Conservation (phyloP, 164 flowering plant genomes). For the Stephania japonica region DNA sequence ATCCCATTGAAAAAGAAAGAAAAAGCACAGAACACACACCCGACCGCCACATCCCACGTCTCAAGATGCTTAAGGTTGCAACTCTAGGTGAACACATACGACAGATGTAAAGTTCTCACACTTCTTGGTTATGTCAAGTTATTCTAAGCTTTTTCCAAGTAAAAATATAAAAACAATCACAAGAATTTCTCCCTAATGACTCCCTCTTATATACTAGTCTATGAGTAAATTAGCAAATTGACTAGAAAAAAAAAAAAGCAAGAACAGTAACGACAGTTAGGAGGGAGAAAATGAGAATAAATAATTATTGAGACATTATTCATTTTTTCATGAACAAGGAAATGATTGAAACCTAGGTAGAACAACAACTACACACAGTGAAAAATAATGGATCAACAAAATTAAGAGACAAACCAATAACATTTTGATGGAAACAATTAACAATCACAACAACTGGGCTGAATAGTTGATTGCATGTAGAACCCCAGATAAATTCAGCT, state of each 20-base stretch:
- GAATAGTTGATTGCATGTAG: not conserved
- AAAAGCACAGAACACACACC: no score
- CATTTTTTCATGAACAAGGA: no score
- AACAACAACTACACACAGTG: not conserved
- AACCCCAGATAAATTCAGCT: not conserved
- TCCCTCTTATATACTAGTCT: not conserved
- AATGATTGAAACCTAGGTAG: not conserved
- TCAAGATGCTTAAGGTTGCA: no score
- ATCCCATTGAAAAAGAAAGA: no score
- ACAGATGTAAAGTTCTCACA: no score
- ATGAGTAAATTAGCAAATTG: not conserved
- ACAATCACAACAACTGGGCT: not conserved
- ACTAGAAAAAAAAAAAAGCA: not conserved
- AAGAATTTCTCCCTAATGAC: no score
- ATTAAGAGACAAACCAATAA: constrained; percentile 4
- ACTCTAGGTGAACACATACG: no score
- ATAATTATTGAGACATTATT: not conserved
- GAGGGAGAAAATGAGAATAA: not conserved
- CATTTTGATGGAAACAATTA: not conserved
- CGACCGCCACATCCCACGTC: no score
- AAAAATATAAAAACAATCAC: no score
- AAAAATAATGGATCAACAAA: constrained; percentile 11
- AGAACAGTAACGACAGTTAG: not conserved
- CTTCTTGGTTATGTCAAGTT: no score
- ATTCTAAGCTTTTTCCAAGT: no score